phyloP scores from a whole-genome alignment of 148 eudicot genomes.

The Chenopodium formosanum region DNA sequence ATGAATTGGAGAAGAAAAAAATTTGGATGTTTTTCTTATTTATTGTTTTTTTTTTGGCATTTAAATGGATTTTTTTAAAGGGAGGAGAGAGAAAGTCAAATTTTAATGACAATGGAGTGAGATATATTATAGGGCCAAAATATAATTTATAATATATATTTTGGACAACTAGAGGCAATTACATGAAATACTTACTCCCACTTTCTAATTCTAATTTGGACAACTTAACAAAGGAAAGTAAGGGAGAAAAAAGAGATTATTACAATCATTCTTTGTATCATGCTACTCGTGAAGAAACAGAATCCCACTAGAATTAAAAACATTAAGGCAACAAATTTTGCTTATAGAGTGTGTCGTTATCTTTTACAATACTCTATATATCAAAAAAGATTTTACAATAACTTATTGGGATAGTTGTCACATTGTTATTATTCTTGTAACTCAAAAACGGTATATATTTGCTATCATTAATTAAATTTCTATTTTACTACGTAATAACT shows the following conservation, averaged over 20 bases:
- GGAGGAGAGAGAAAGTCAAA: constrained; percentile 16
- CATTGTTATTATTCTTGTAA: no score
- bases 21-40: background rate
- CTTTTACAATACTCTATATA: no score
- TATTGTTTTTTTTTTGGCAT: background rate
- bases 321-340: no score
- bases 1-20: constrained; percentile 7
- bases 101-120: constrained; percentile 16
- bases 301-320: background rate
- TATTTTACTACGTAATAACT: no score
- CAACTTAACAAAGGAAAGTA: background rate
- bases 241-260: background rate
- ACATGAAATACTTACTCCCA: constrained; percentile 25
- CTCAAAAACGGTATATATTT: no score
- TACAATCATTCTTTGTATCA: background rate
- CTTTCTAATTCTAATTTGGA: constrained; percentile 11
- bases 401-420: accelerated
- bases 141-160: no score
- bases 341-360: no score
- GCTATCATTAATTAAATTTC: no score
- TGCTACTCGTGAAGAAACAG: constrained; percentile 15
- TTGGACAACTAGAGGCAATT: constrained; percentile 27
- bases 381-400: no score
- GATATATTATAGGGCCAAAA: background rate
- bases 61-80: background rate